Percentiles rank a stretch among this genome's conserved stretches.
These are phyloP conservation scores for Fusarium tricinctum DNA, from an alignment of 2,329 filamentous ascomycete species.

Conservation along the genomic window DNA sequence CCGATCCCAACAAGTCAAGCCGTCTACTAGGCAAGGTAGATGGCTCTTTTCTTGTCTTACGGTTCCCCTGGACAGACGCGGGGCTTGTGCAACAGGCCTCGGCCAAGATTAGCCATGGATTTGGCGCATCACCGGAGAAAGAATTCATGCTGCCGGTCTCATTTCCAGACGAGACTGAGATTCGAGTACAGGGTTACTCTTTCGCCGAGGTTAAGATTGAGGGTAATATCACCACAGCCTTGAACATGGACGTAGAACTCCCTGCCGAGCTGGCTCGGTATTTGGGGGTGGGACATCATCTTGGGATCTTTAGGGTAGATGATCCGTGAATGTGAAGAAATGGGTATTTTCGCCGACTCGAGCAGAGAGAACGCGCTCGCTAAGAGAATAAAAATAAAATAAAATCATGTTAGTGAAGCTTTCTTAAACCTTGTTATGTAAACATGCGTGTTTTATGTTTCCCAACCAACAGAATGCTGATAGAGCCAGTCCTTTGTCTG, in stretches of 20 bases:
- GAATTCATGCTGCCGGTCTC: conserved; percentile 77
- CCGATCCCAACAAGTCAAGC: conserved; percentile 70
- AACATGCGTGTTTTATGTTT: not conserved
- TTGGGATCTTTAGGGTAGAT: conserved; percentile 78
- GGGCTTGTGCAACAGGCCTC: conserved; percentile 62
- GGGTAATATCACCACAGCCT: conserved; percentile 67
- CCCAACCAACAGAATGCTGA: not conserved
- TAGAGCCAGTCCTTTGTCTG: not conserved
- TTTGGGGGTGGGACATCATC: conserved; percentile 74
- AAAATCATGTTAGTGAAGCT: not conserved
- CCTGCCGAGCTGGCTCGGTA: conserved; percentile 74
- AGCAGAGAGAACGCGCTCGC: not conserved
- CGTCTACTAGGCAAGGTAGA: conserved; percentile 67
- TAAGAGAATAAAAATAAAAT: not conserved
- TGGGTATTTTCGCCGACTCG: not conserved
- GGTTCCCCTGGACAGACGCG: conserved; percentile 72
- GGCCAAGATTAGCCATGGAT: conserved; percentile 66
- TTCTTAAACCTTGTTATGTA: not conserved
- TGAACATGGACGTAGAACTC: conserved; percentile 71
- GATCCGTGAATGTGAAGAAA: conserved; percentile 56
- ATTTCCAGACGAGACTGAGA: conserved; percentile 69
- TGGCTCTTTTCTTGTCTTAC: conserved; percentile 72
- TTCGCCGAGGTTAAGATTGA: conserved; percentile 75
- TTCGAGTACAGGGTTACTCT: conserved; percentile 70
- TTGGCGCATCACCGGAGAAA: conserved; percentile 67